Conservation (phyloP, 768 basidiomycete species). For the Lactarius indigo region DNA sequence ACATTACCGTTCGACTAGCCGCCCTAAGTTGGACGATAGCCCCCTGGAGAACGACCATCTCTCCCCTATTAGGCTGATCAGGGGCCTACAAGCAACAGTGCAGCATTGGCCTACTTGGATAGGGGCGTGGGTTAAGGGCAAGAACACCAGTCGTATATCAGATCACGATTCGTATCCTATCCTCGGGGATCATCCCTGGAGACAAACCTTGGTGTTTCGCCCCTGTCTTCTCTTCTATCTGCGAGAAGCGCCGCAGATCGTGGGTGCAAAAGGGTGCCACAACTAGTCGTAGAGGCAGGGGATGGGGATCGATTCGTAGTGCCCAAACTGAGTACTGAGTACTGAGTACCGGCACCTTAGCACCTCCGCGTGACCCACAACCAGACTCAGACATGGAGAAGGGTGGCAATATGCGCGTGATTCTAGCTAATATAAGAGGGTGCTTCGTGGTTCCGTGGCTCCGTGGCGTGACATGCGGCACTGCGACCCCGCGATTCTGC, state of each 20-base stretch:
- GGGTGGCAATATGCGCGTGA: neutral
- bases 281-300: neutral
- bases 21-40: neutral
- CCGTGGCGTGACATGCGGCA: neutral
- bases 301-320: neutral
- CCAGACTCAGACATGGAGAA: neutral
- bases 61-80: neutral
- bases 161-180: neutral
- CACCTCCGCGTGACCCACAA: neutral
- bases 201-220: neutral
- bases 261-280: too few species aligned
- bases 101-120: neutral
- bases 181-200: neutral
- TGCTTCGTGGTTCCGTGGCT: too few species aligned
- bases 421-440: neutral
- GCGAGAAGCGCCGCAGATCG: neutral
- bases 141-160: neutral
- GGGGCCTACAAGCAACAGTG: neutral
- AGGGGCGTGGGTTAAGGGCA: neutral
- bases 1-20: neutral
- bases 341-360: neutral
- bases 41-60: neutral
- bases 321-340: neutral
- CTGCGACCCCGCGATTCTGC: neutral
- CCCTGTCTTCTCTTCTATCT: neutral